Evolutionary conservation across 495 filamentous ascomycete species (phyloP), one percentile per base, ranked within the genome.

Genomic region (Neurospora terricola): DNA sequence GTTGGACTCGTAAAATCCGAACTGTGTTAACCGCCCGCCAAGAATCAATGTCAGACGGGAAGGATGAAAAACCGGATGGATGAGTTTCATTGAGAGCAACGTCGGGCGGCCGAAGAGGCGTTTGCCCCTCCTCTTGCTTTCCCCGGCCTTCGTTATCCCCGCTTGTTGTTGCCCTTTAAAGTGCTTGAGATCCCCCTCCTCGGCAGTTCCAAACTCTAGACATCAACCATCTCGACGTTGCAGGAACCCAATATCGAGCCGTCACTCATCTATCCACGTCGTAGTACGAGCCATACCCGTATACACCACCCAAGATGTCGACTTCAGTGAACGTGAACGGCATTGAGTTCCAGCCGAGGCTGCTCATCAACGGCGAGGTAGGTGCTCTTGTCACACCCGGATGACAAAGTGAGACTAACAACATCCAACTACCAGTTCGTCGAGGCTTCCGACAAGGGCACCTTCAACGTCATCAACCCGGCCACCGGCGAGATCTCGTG

Each of bases 361-460:
- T 84, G 71, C 78, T 84, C 70, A 82, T 84, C 71, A 80, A 84
- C 23, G 81, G 81, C 73, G 73, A 83, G 76, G 81, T 84, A 70
- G 12, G 71, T 54, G 1, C 37, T 59, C 38, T 9, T 5, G 18
- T 34, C 30, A 7, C 7, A 9, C 10, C 39, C 21, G 4, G 8
- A 40, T 30, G 3, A 12, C 40, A 2, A 2, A 16, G 0, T 1
- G 7, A 62, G 38, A 27, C 76, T 71, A 54, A 75, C 66, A 40
- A 0, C 2, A 3, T 0, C 30, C 42, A 38, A 21, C 39, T n/a
- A 16, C 16, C 43, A 84, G 82, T 80, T 82, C 69, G 80, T 81
- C 10, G 79, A 81, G 37, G 77, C 82, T 0, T 83, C 81, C 4
- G 77, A 82, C 75, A 72, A 74, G 30, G 75, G 74, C 71, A 81